Percentiles rank a stretch among this genome's conserved stretches.
These are phyloP conservation scores for Dimargaris verticillata DNA, from an alignment of 192 early-diverging fungal species.

Conservation along the genomic window DNA sequence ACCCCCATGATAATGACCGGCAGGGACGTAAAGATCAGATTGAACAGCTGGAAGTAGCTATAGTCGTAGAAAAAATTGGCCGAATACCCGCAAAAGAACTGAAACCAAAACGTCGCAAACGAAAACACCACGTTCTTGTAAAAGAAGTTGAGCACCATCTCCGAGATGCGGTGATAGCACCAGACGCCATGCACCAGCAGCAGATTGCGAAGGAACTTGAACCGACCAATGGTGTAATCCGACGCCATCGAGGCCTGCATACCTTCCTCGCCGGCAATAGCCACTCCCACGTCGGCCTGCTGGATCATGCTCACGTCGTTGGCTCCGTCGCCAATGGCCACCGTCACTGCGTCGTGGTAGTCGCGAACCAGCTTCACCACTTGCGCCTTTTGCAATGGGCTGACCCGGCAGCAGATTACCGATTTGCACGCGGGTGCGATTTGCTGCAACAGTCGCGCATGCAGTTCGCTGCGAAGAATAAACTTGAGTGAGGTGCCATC, in stretches of 20 bases:
- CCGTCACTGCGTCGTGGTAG: constrained; percentile 44
- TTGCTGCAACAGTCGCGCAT: constrained; percentile 28
- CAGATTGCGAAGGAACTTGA: constrained; percentile 72
- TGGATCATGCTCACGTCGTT: constrained; percentile 98
- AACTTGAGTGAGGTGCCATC: constrained; percentile 55
- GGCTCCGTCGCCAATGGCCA: constrained; percentile 61
- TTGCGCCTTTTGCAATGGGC: constrained; percentile 87
- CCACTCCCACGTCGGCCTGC: constrained; percentile 74
- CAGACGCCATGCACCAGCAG: constrained; percentile 86
- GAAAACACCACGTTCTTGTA: constrained; percentile 95
- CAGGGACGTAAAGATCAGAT: constrained; percentile 52
- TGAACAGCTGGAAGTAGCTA: constrained; percentile 79
- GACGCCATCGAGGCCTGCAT: constrained; percentile 87
- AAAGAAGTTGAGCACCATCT: constrained; percentile 86
- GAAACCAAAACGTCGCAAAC: constrained; percentile 84
- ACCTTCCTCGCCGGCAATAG: constrained; percentile 64
- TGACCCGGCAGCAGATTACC: constrained; percentile 86
- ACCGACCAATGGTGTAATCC: constrained; percentile 86
- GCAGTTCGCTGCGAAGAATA: constrained; percentile 23
- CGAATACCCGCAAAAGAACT: constrained; percentile 81
- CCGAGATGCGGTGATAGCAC: constrained; percentile 75
- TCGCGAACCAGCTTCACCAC: constrained; percentile 79
- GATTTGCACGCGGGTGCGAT: constrained; percentile 61
- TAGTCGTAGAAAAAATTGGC: constrained; percentile 90
- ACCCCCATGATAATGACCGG: constrained; percentile 47